phyloP scores from a whole-genome alignment of 192 early-diverging fungal genomes.

The Entophlyctis helioformis region DNA sequence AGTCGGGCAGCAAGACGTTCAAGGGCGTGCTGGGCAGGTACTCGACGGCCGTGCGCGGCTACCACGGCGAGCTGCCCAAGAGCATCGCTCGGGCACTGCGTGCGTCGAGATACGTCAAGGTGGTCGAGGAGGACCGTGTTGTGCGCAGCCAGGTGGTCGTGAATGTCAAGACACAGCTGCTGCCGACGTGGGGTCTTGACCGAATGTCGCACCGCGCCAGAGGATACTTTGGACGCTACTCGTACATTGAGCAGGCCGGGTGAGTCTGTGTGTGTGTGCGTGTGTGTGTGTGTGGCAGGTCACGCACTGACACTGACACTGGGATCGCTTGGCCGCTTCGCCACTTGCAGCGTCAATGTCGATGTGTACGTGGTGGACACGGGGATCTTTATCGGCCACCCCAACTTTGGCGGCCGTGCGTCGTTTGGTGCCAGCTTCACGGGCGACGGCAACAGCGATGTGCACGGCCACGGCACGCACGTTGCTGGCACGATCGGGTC shows the following conservation, averaged over 20 bases:
- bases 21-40: neutral
- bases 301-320: no score
- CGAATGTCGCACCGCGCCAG: slow-evolving; percentile 2
- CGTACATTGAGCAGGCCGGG: neutral
- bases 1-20: neutral
- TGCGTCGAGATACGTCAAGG: neutral
- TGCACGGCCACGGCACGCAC: slow-evolving; percentile 18
- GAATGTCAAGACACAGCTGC: no score
- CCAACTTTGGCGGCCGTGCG: slow-evolving; percentile 39
- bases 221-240: neutral
- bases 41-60: neutral
- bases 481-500: slow-evolving; percentile 26
- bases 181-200: slow-evolving; percentile 3
- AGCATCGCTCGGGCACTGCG: neutral
- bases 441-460: slow-evolving; percentile 5
- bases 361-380: slow-evolving; percentile 29
- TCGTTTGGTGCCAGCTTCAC: slow-evolving; percentile 12
- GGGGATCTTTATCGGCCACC: slow-evolving; percentile 27
- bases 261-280: neutral
- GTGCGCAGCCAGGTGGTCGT: neutral
- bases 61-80: no score
- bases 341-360: neutral
- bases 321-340: no score
- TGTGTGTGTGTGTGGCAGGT: neutral
- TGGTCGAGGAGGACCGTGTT: neutral